These are phyloP conservation scores for Stereocaulon alpinum DNA, from an alignment of 495 filamentous ascomycete species.

Conservation along the genomic window DNA sequence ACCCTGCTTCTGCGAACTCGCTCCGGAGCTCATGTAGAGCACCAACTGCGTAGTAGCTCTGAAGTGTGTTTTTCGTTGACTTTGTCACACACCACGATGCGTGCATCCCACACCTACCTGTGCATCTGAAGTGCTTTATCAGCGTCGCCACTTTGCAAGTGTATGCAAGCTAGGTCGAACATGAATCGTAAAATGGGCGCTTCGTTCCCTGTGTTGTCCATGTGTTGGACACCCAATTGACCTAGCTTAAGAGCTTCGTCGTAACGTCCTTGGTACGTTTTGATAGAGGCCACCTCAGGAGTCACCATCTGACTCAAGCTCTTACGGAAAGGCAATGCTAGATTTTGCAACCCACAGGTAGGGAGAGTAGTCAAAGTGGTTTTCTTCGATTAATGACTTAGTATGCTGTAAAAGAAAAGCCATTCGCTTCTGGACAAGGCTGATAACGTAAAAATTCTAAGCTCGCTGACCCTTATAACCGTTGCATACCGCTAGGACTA, in stretches of 20 bases:
- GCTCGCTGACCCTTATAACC: too few species aligned
- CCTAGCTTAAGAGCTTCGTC: slow-evolving; percentile 16
- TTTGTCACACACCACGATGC: slow-evolving; percentile 17
- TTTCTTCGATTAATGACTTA: too few species aligned
- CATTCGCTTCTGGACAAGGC: too few species aligned
- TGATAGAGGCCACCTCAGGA: slow-evolving; percentile 17
- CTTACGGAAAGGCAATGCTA: too few species aligned
- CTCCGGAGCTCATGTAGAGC: slow-evolving; percentile 14
- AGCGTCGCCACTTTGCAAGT: slow-evolving; percentile 14
- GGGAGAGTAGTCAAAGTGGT: too few species aligned
- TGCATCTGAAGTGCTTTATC: slow-evolving; percentile 19
- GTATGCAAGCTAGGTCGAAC: slow-evolving; percentile 21
- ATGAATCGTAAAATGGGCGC: slow-evolving; percentile 17
- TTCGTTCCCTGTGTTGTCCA: slow-evolving; percentile 13
- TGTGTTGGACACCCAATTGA: slow-evolving; percentile 9
- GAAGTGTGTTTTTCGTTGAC: slow-evolving; percentile 18
- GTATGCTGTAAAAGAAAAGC: too few species aligned
- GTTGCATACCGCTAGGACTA: too few species aligned
- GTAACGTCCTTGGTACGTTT: slow-evolving; percentile 18
- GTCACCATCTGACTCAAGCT: too few species aligned
- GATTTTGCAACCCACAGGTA: too few species aligned
- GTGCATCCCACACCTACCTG: slow-evolving; percentile 14
- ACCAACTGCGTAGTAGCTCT: slow-evolving; percentile 26
- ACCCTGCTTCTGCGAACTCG: slow-evolving; percentile 1
- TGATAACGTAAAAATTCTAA: too few species aligned